Percentiles rank a stretch among this genome's conserved stretches.
Conservation (phyloP, 208 protist species). For the Trypanosoma brucei region DNA sequence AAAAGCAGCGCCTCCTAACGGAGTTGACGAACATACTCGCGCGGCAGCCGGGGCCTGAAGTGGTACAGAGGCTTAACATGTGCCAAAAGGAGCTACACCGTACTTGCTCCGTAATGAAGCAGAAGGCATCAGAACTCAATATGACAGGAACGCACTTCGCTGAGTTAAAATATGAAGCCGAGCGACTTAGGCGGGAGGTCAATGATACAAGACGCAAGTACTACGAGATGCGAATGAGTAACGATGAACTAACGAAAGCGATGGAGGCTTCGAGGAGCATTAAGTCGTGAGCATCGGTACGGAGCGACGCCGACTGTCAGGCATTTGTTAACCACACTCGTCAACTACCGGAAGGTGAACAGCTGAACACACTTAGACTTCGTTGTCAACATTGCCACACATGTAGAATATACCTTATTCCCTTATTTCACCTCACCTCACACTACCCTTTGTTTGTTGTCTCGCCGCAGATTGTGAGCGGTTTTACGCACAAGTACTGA, state of each 20-base stretch:
- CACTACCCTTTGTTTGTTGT: no score
- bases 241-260: slow-evolving; percentile 29
- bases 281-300: background rate
- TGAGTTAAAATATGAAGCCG: slow-evolving; percentile 93
- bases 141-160: slow-evolving; percentile 81
- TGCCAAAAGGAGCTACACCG: slow-evolving; percentile 92
- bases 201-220: slow-evolving; percentile 93
- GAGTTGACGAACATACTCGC: slow-evolving; percentile 93
- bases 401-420: no score
- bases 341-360: no score
- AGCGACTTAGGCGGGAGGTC: slow-evolving; percentile 88
- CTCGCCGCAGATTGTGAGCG: no score
- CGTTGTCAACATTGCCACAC: no score
- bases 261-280: background rate
- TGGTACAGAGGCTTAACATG: slow-evolving; percentile 91
- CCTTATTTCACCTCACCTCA: no score
- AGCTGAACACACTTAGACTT: no score
- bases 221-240: slow-evolving; percentile 90
- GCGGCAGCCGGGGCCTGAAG: slow-evolving; percentile 93
- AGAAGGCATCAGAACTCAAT: slow-evolving; percentile 84
- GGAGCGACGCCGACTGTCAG: background rate
- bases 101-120: slow-evolving; percentile 93
- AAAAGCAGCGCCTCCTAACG: slow-evolving; percentile 94
- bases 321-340: no score
- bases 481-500: no score